Evolutionary conservation across 2,329 filamentous ascomycete genomes (phyloP), one percentile per base, ranked within the genome.

Genomic region (Colletotrichum lupini): DNA sequence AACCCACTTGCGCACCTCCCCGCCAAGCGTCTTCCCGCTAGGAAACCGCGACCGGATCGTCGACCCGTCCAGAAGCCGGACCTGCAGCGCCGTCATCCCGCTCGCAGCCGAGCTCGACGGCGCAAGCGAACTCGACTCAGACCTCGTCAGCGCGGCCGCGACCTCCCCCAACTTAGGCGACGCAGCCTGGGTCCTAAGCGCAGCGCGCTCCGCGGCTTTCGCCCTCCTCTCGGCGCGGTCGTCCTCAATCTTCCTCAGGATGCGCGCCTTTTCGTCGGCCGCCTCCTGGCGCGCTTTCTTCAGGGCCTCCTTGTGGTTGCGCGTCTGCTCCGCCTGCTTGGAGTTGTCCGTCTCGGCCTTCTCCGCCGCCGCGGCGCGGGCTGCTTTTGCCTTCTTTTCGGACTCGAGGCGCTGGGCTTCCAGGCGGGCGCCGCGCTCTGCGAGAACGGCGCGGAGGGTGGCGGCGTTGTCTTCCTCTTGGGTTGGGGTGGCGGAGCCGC

Each of bases 41-140:
- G 70, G 52, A 81, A 98, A 97, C 22, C 89, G 91, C 4, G 87
- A 89, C 53, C 95, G 91, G 22, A 98, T 89, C 1, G 92, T 95
- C 12, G 92, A 92, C 11, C 96, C 96, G 79, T 98, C 95, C 69
- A 97, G 93, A 0, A 98, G 86, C 8, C 95, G 90, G 22, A 98
- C 90, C 78, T 97, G 94, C 1, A 98, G 84, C 22, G 92, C 89
- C 1, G 83, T 80, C 76, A 78, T 79, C 7, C 81, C 79, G 1
- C 75, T 42, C 42, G 72, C 78, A 9, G 37, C 49, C 14, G 70
- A 70, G 22, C 76, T 79, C 5, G 77, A 78, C 8, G 79, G 79
- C 0, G 80, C 77, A 16, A 80, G 60, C 76, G 77, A 81, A 53
- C 79, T 82, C 66, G 81, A 79, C 1, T 82, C 78, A 4, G 80